These are phyloP conservation scores for Sanghuangporus sanghuang DNA, from an alignment of 1,284 basidiomycete genomes.

Conservation along the genomic window DNA sequence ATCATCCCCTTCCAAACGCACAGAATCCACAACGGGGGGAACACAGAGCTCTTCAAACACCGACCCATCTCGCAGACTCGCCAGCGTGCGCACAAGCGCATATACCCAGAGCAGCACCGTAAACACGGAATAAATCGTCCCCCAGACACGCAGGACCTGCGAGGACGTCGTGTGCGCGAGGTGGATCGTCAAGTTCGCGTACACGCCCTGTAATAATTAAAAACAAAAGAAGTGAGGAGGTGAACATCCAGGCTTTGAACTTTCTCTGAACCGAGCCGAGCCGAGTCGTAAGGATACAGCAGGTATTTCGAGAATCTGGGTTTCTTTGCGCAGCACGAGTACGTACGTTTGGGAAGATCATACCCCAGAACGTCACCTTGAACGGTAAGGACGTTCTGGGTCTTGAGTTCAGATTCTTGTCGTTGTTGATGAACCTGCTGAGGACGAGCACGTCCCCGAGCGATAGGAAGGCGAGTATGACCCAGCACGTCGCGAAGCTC, in stretches of 20 bases:
- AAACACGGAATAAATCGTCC: conserved; percentile 45
- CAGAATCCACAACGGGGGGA: neutral
- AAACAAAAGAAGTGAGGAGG: neutral
- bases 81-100: conserved; percentile 39
- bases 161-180: conserved; percentile 38
- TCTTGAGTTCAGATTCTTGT: too few relatives aligned
- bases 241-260: too few relatives aligned
- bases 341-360: conserved; percentile 57
- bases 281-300: neutral
- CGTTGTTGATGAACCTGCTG: too few relatives aligned
- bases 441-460: conserved; percentile 29
- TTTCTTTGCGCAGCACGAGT: neutral
- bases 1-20: neutral
- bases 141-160: conserved; percentile 47
- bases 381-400: neutral
- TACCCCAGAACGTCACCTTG: conserved; percentile 38
- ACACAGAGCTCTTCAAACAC: conserved; percentile 35
- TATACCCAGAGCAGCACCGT: conserved; percentile 55
- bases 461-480: conserved; percentile 41
- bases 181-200: conserved; percentile 55
- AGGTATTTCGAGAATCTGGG: too few relatives aligned
- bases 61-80: conserved; percentile 31
- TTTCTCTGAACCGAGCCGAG: neutral
- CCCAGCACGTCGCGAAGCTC: conserved; percentile 50
- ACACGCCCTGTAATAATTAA: conserved; percentile 46